These are phyloP conservation scores for Medakamo hakoo DNA, from an alignment of 139 green algal genomes.

Conservation along the genomic window DNA sequence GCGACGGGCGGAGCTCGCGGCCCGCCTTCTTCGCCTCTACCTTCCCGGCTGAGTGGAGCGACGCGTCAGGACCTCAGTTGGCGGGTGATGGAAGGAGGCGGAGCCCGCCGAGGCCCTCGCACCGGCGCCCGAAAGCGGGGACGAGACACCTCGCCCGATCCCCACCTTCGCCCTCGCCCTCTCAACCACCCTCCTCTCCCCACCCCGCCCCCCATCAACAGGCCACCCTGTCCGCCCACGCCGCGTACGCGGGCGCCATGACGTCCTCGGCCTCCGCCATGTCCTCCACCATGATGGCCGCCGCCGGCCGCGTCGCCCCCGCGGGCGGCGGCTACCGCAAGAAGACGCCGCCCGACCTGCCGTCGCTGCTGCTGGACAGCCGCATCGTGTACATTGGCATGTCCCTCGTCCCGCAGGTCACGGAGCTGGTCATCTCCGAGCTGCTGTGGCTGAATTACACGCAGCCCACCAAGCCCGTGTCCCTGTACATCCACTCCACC, in stretches of 20 bases:
- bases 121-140: too few species aligned
- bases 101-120: too few species aligned
- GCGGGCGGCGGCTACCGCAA: constrained; percentile 13
- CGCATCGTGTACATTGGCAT: constrained; percentile 81
- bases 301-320: constrained; percentile 21
- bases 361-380: constrained; percentile 67
- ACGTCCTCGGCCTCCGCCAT: constrained; percentile 6
- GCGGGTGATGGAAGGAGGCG: not conserved
- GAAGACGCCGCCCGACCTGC: constrained; percentile 68
- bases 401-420: constrained; percentile 73
- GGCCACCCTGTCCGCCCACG: constrained; percentile 24
- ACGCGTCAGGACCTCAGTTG: not conserved
- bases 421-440: constrained; percentile 71
- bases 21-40: too few species aligned
- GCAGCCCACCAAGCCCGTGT: constrained; percentile 54
- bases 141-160: too few species aligned
- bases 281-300: constrained; percentile 11
- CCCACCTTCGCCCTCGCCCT: not conserved
- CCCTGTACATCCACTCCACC: constrained; percentile 82
- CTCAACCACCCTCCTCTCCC: not conserved
- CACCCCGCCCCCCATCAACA: not conserved
- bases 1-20: too few species aligned
- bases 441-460: constrained; percentile 73
- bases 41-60: not conserved
- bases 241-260: constrained; percentile 30